Evolutionary conservation across 805 yeast species (phyloP), one percentile per base, ranked within the genome.

Genomic region (Cyberlindnera galapagoensis): DNA sequence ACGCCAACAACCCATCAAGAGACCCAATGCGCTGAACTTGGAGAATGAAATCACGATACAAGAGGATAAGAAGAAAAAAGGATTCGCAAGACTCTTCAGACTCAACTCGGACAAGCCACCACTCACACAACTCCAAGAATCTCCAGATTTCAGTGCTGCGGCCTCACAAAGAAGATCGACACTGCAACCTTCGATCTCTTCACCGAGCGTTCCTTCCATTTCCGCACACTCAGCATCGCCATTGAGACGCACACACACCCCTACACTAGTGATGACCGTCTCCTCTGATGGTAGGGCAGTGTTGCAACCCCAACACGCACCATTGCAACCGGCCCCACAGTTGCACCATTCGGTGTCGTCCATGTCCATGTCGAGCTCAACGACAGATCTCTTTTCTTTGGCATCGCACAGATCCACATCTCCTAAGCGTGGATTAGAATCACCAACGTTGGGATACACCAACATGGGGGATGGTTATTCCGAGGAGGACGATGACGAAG

Each of bases 341-440:
- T n/a, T n/a, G n/a, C n/a, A n/a, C n/a, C n/a, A n/a, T n/a, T n/a
- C n/a, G n/a, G n/a, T n/a, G n/a, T n/a, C n/a, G n/a, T n/a, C n/a
- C n/a, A 25, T 49, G 6, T 47, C 54, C 4, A 43, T 52, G 4
- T 46, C 51, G 5, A 42, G 50, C 1, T 49, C 55, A 4, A 34
- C 39, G 6, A 44, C 51, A 8, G 53, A 48, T 17, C 38, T 47
- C 5, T 39, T 35, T 17, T 43, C 51, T 1, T 14, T 35, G 13
- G 40, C 17, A 30, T 36, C 31, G 33, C 54, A 21, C 43, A 49
- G 33, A 37, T 47, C 35, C 3, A 52, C 52, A 3, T 51, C 56
- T 3, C 56, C 56, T 10, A 43, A 49, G 24, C 41, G 54, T 6
- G 41, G 35, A n/a, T 36, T 40, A 1, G 40, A 35, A 8, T 38